phyloP scores from a whole-genome alignment of 1,284 basidiomycete genomes.

The Irpex lacteus region DNA sequence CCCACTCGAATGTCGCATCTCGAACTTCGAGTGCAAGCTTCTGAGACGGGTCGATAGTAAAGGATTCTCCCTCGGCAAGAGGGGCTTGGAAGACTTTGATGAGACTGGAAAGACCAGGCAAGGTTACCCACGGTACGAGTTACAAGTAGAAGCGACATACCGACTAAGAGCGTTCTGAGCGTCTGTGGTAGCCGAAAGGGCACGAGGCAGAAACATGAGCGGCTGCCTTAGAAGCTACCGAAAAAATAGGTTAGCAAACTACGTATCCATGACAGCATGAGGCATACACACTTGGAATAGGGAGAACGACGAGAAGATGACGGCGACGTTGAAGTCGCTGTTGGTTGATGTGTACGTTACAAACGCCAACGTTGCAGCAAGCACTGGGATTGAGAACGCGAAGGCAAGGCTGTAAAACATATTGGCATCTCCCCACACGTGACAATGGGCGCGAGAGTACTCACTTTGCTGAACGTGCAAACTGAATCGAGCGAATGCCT shows the following conservation, averaged over 20 bases:
- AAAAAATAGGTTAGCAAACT: background rate
- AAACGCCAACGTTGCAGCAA: conserved; percentile 76
- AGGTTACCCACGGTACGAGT: background rate
- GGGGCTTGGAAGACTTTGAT: conserved; percentile 60
- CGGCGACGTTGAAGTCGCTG: conserved; percentile 54
- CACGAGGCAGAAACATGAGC: conserved; percentile 67
- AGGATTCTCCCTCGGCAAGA: conserved; percentile 38
- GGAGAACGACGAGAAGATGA: conserved; percentile 70
- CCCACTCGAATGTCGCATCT: conserved; percentile 68
- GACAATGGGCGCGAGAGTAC: conserved; percentile 15
- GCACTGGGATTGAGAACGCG: conserved; percentile 56
- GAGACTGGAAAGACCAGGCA: conserved; percentile 25
- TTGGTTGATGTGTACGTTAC: conserved; percentile 64
- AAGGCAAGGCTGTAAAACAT: conserved; percentile 41
- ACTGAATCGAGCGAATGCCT: conserved; percentile 55
- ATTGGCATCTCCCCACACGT: background rate
- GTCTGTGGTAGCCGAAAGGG: conserved; percentile 62
- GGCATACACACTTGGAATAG: conserved; percentile 55
- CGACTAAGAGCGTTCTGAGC: conserved; percentile 60
- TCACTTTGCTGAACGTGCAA: conserved; percentile 62
- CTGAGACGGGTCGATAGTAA: conserved; percentile 44
- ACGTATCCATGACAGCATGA: conserved; percentile 18
- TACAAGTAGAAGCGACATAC: conserved; percentile 1
- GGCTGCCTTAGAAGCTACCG: conserved; percentile 60
- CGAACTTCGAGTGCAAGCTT: conserved; percentile 49